A percentile compares a stretch with the other conserved stretches of the same genome.
Evolutionary conservation across 371 early-diverging fungal species (phyloP).

Genomic region (Chytridium lagenaria): DNA sequence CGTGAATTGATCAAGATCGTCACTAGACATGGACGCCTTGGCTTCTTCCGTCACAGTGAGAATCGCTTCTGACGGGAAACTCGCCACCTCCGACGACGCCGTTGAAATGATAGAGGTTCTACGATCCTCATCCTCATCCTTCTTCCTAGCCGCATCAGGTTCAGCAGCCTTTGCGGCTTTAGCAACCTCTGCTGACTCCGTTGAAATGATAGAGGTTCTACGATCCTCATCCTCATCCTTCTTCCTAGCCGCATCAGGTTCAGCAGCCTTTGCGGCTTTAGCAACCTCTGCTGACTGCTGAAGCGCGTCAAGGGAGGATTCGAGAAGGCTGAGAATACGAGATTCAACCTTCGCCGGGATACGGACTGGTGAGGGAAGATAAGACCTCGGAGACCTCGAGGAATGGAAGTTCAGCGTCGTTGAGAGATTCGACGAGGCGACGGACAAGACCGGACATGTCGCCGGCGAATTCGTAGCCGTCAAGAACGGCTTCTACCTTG

Average conservation of each 20-base stretch:
- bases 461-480: slow-evolving; percentile 87
- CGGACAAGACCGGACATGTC: slow-evolving; percentile 72
- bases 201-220: slow-evolving; percentile 11
- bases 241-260: background rate
- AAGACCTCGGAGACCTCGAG: slow-evolving; percentile 81
- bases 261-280: background rate
- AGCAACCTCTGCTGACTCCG: slow-evolving; percentile 37
- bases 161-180: background rate
- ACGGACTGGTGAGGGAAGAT: slow-evolving; percentile 83
- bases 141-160: background rate
- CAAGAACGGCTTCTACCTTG: slow-evolving; percentile 76
- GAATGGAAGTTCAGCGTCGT: slow-evolving; percentile 84
- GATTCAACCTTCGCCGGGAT: slow-evolving; percentile 79
- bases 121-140: background rate
- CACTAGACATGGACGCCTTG: slow-evolving; percentile 17
- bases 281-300: slow-evolving; percentile 9
- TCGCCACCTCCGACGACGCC: slow-evolving; percentile 31
- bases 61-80: slow-evolving; percentile 81
- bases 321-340: slow-evolving; percentile 41
- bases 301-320: slow-evolving; percentile 20
- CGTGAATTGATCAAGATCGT: slow-evolving; percentile 59
- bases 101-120: slow-evolving; percentile 13
- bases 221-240: background rate
- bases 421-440: slow-evolving; percentile 75
- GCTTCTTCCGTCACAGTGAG: slow-evolving; percentile 73